Evolutionary conservation across 306 rosid genomes (phyloP).

Genomic region (Ammopiptanthus mongolicus): DNA sequence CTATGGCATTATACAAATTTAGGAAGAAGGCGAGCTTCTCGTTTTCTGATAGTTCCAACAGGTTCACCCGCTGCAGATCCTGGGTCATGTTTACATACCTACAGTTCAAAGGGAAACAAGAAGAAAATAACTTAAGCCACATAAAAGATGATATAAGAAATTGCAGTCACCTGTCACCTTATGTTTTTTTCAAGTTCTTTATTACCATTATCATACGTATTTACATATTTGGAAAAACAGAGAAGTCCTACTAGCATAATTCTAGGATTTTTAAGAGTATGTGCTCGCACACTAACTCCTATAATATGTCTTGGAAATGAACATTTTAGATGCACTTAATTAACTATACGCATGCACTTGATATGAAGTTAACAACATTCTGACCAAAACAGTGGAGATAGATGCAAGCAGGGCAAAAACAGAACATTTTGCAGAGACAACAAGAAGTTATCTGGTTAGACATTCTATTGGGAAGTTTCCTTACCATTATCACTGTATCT

Average conservation of each 20-base stretch:
- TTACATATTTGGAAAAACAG: background rate
- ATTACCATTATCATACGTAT: background rate
- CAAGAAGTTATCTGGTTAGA: background rate
- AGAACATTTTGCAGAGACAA: background rate
- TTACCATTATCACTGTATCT: background rate
- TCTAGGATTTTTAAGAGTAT: background rate
- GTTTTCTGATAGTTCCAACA: slow-evolving; percentile 48
- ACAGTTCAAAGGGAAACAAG: slow-evolving; percentile 9
- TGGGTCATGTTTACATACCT: slow-evolving; percentile 76
- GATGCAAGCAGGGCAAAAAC: background rate
- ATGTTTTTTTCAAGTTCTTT: background rate
- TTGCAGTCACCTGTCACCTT: background rate
- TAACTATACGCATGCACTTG: background rate
- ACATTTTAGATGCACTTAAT: background rate
- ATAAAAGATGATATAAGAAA: background rate
- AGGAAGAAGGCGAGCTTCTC: slow-evolving; percentile 80
- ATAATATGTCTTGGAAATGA: background rate
- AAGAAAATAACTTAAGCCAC: background rate
- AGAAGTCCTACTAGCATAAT: background rate
- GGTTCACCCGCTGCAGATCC: slow-evolving; percentile 77
- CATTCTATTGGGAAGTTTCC: background rate
- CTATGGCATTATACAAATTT: slow-evolving; percentile 89
- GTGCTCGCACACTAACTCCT: background rate
- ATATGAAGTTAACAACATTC: background rate
- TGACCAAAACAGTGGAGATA: background rate